Conservation (phyloP, 306 rosid genomes). For the Arachis hypogaea region DNA sequence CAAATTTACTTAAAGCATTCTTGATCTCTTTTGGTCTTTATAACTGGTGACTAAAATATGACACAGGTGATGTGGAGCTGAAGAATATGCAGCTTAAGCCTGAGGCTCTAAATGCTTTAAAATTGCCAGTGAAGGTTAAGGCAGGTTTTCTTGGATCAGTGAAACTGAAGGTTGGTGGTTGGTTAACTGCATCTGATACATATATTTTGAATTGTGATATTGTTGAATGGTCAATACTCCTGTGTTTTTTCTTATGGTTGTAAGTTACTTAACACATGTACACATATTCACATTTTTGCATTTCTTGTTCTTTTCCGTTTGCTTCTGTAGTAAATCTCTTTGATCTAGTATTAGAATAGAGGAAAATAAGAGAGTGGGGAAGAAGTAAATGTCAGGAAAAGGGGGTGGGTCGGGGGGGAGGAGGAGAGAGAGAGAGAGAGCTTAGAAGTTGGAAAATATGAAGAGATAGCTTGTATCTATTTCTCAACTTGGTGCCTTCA, state of each 20-base stretch:
- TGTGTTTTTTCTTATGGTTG: constrained; percentile 19
- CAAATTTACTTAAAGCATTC: constrained; percentile 18
- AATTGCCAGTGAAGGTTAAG: constrained; percentile 96
- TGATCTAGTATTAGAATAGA: constrained; percentile 8
- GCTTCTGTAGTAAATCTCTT: constrained; percentile 17
- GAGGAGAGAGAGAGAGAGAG: not conserved
- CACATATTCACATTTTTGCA: constrained; percentile 2
- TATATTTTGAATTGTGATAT: not conserved
- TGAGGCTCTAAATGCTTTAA: constrained; percentile 94
- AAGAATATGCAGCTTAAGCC: constrained; percentile 99
- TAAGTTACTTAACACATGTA: not conserved
- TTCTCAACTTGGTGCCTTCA: constrained; percentile 1
- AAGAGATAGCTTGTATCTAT: not conserved
- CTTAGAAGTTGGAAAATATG: constrained; percentile 11
- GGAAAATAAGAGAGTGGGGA: constrained; percentile 6
- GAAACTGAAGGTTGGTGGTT: constrained; percentile 82
- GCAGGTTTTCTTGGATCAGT: constrained; percentile 99
- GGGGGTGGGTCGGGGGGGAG: not conserved
- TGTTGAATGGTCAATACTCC: constrained; percentile 23
- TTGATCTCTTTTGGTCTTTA: constrained; percentile 12
- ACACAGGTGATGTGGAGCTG: constrained; percentile 97
- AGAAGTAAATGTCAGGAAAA: not conserved
- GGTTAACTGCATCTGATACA: constrained; percentile 6
- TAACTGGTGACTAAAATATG: constrained; percentile 37
- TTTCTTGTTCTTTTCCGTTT: constrained; percentile 6